Conservation (phyloP, 768 basidiomycete species). For the Mycena maculata region DNA sequence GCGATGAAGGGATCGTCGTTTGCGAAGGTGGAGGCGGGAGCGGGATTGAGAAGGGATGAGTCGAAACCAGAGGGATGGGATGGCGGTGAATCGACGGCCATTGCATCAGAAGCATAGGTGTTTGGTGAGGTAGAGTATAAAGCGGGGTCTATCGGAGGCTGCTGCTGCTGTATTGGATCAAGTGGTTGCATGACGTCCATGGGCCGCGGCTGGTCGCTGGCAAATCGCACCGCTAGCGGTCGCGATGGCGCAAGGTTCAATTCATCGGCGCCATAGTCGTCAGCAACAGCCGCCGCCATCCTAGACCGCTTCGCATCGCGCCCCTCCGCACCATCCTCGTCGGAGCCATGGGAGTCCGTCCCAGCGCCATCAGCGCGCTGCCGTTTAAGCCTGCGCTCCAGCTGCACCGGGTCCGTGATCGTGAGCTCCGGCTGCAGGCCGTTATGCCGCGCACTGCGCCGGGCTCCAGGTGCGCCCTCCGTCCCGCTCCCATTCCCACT, state of each 20-base stretch:
- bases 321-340: conserved; percentile 60
- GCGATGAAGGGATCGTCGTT: conserved; percentile 40
- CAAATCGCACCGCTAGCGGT: conserved; percentile 63
- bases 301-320: conserved; percentile 70
- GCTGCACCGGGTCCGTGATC: conserved; percentile 79
- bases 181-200: conserved; percentile 33
- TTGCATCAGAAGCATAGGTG: conserved; percentile 39
- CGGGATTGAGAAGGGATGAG: conserved; percentile 64
- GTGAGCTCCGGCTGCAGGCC: conserved; percentile 77
- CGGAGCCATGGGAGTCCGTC: conserved; percentile 63
- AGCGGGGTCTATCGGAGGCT: conserved; percentile 23
- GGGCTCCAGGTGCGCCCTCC: conserved; percentile 56
- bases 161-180: conserved; percentile 26
- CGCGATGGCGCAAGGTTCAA: conserved; percentile 53
- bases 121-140: conserved; percentile 24
- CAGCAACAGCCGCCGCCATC: conserved; percentile 56
- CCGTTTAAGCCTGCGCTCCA: conserved; percentile 82
- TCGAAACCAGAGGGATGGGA: conserved; percentile 59
- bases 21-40: conserved; percentile 41
- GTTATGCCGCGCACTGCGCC: conserved; percentile 80
- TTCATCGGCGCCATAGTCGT: conserved; percentile 62
- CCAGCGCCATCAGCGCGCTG: conserved; percentile 69
- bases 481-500: conserved; percentile 43
- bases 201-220: conserved; percentile 39
- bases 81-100: conserved; percentile 51